phyloP scores from a whole-genome alignment of 2,329 filamentous ascomycete genomes.

The Ascochyta pisi region DNA sequence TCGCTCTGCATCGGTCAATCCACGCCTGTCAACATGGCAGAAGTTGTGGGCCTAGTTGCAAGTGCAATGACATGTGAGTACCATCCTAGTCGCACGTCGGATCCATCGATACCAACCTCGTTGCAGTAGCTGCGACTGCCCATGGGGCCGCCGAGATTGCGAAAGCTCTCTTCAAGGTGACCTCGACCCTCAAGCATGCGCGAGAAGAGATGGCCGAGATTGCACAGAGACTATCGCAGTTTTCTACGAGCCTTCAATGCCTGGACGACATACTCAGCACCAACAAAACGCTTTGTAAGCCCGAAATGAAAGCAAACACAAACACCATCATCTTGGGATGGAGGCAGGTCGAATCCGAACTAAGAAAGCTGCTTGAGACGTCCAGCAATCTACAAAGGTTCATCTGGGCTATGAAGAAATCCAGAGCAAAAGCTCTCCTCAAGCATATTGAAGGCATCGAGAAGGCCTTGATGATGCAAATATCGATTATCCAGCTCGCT shows the following conservation, averaged over 20 bases:
- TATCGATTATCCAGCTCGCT: not conserved
- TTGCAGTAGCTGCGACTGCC: not conserved
- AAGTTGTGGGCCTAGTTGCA: not conserved
- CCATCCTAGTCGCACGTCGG: not conserved
- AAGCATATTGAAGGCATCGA: not conserved
- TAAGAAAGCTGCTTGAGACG: not conserved
- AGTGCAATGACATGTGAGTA: conserved; percentile 1
- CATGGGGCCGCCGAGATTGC: not conserved
- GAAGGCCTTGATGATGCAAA: not conserved
- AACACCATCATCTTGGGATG: not conserved
- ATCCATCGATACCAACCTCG: not conserved
- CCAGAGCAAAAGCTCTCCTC: not conserved
- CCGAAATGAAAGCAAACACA: not conserved
- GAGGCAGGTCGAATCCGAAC: not conserved
- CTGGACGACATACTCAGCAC: not conserved
- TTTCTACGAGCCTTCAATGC: not conserved
- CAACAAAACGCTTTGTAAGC: not conserved
- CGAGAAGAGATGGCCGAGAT: conserved; percentile 1
- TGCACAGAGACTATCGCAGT: not conserved
- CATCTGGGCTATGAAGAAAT: not conserved
- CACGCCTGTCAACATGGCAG: not conserved
- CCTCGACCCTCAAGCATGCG: not conserved
- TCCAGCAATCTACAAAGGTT: not conserved
- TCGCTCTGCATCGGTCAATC: not conserved
- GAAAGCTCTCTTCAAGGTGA: not conserved